Conservation (phyloP, 2,329 filamentous ascomycete genomes). For the Botrytis paeoniae region DNA sequence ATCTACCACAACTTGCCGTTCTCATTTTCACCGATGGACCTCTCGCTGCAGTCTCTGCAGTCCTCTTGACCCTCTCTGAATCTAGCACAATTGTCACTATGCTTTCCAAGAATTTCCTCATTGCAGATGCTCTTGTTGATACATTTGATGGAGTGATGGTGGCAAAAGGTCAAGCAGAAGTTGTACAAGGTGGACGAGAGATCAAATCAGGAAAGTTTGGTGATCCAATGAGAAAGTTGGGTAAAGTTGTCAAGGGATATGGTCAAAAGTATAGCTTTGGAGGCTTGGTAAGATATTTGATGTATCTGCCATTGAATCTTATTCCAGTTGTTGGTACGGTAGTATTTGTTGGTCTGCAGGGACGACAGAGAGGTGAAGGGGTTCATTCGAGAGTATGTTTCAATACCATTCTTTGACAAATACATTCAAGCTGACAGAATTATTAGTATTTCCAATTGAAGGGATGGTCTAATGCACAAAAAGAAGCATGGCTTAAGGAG, state of each 20-base stretch:
- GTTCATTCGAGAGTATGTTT: constrained; percentile 54
- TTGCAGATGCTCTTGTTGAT: constrained; percentile 80
- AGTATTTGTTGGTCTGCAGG: constrained; percentile 76
- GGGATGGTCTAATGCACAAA: constrained; percentile 66
- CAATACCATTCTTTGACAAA: not conserved
- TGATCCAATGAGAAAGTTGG: constrained; percentile 54
- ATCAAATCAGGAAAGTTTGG: constrained; percentile 55
- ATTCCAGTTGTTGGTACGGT: constrained; percentile 84
- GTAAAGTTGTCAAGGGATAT: constrained; percentile 55
- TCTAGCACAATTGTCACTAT: constrained; percentile 57
- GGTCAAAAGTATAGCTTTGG: constrained; percentile 56
- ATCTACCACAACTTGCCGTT: constrained; percentile 78
- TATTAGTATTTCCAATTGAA: constrained; percentile 88
- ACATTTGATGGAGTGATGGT: constrained; percentile 78
- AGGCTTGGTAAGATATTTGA: constrained; percentile 60
- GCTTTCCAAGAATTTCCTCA: constrained; percentile 65
- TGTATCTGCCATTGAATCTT: constrained; percentile 90
- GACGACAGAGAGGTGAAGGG: constrained; percentile 41
- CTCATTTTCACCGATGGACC: constrained; percentile 84
- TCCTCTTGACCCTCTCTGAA: constrained; percentile 64
- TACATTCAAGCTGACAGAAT: constrained; percentile 23
- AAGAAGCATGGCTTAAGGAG: constrained; percentile 64
- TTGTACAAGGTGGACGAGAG: constrained; percentile 74
- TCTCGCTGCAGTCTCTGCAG: constrained; percentile 69
- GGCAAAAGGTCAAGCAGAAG: constrained; percentile 48